These are phyloP conservation scores for Raddia distichophylla DNA, from an alignment of 176 grass and related monocot genomes.

Conservation along the genomic window DNA sequence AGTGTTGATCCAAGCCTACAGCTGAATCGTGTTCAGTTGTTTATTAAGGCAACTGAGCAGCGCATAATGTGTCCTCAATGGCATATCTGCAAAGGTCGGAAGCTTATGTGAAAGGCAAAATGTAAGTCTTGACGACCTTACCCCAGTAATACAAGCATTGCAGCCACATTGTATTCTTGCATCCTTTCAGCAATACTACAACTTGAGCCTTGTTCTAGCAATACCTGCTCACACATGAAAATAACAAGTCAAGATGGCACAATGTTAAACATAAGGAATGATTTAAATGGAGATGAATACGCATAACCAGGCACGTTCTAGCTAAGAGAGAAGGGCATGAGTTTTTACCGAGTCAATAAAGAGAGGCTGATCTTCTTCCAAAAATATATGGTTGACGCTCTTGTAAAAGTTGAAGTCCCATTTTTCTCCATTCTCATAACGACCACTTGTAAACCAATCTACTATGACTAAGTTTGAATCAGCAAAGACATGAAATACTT, in stretches of 20 bases:
- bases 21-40: neutral
- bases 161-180: conserved; percentile 85
- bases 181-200: conserved; percentile 60
- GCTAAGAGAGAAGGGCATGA: conserved; percentile 12
- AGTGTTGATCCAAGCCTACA: neutral
- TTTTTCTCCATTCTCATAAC: conserved; percentile 79
- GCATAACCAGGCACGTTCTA: conserved; percentile 13
- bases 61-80: neutral
- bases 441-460: conserved; percentile 94
- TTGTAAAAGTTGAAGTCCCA: conserved; percentile 74
- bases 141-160: conserved; percentile 83
- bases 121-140: conserved; percentile 35
- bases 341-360: conserved; percentile 76
- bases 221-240: conserved; percentile 52
- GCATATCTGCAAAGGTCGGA: neutral
- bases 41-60: neutral
- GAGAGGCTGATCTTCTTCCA: conserved; percentile 70
- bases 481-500: conserved; percentile 65
- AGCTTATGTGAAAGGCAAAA: neutral
- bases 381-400: conserved; percentile 70
- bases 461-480: conserved; percentile 83
- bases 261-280: neutral
- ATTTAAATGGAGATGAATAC: neutral
- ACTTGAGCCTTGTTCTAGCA: conserved; percentile 61
- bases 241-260: neutral